A percentile compares a stretch with the other conserved stretches of the same genome.
These are phyloP conservation scores for Aspergillus ellipticus DNA, from an alignment of 495 filamentous ascomycete species.

Conservation along the genomic window DNA sequence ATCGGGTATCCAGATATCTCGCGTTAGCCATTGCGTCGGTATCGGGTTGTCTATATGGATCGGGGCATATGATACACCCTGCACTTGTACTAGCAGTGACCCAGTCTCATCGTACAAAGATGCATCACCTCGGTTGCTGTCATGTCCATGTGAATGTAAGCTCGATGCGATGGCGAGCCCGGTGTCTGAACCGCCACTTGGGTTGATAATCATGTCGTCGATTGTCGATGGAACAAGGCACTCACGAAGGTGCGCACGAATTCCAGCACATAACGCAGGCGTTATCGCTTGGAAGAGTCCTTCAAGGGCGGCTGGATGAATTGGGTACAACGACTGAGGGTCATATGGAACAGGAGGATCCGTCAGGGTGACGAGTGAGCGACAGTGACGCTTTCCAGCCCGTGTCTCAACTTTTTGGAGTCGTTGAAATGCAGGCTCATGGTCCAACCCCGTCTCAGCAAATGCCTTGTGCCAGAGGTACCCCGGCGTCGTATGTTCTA, in stretches of 20 bases:
- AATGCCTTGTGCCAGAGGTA: slow-evolving; percentile 7
- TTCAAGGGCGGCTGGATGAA: slow-evolving; percentile 1
- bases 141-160: background rate
- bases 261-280: background rate
- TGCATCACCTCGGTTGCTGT: background rate
- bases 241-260: background rate
- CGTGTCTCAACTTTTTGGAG: background rate
- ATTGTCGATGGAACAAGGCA: background rate
- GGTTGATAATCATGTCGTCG: slow-evolving; percentile 10
- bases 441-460: background rate
- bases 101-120: slow-evolving; percentile 13
- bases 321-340: background rate
- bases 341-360: background rate
- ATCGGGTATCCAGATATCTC: slow-evolving; percentile 21
- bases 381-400: background rate
- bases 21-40: background rate
- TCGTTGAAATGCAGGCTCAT: slow-evolving; percentile 2
- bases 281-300: background rate
- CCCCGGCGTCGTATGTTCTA: background rate
- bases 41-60: slow-evolving; percentile 1
- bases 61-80: background rate
- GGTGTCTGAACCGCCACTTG: background rate
- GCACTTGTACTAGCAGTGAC: slow-evolving; percentile 4
- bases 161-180: slow-evolving; percentile 2
- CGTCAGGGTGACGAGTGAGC: background rate